These are phyloP conservation scores for Oenanthe javanica DNA, from an alignment of 140 eudicot genomes.

Conservation along the genomic window DNA sequence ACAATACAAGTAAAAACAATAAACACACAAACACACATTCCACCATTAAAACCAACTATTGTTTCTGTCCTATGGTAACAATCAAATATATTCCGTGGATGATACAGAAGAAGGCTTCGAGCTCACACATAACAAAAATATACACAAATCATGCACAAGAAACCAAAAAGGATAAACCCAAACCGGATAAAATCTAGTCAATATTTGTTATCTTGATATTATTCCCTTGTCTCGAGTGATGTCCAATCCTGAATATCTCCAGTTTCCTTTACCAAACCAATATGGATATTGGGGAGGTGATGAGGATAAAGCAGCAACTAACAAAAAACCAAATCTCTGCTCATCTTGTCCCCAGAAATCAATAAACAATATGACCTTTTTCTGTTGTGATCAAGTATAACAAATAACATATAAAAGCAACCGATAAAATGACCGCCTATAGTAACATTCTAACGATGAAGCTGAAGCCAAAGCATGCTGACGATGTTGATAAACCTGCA, in stretches of 20 bases:
- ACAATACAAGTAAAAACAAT: neutral
- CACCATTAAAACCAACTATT: neutral
- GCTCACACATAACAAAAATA: neutral
- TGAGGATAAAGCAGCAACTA: conserved; percentile 17
- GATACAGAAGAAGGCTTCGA: too few species aligned
- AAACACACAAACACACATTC: neutral
- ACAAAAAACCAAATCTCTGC: conserved; percentile 15
- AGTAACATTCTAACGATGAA: neutral
- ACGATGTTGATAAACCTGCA: neutral
- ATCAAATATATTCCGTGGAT: neutral
- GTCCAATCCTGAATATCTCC: conserved; percentile 4
- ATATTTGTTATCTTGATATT: too few species aligned
- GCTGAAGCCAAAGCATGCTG: neutral
- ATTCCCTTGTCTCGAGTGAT: neutral
- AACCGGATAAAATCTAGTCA: too few species aligned
- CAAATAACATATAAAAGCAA: neutral
- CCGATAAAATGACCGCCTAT: neutral
- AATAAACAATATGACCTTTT: neutral
- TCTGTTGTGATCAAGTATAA: neutral
- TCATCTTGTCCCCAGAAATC: conserved; percentile 15
- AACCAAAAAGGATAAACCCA: neutral
- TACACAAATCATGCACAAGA: neutral
- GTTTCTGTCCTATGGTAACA: conserved; percentile 1
- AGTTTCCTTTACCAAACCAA: neutral
- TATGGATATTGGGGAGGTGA: neutral